A percentile compares a stretch with the other conserved stretches of the same genome.
phyloP scores from a whole-genome alignment of 805 yeast species.

The Ogataea polymorpha region DNA sequence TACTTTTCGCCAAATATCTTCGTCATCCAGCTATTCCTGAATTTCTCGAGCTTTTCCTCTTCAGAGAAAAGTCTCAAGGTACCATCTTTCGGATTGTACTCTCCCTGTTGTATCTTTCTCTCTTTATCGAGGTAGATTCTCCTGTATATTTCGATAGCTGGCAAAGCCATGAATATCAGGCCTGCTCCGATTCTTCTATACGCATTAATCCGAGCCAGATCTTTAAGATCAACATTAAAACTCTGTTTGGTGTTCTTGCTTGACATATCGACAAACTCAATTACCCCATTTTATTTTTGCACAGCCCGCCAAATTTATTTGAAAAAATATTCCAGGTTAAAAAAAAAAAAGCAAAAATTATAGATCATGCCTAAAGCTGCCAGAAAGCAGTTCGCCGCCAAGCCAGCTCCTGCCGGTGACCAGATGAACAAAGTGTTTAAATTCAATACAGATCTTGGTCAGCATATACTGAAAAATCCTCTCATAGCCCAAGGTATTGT shows the following conservation, averaged over 20 bases:
- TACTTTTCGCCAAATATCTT: constrained; percentile 42
- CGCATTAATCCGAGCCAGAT: constrained; percentile 24
- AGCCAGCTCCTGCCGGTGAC: constrained; percentile 55
- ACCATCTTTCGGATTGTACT: constrained; percentile 41
- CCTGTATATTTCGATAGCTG: constrained; percentile 32
- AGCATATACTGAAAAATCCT: constrained; percentile 94
- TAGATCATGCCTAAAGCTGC: constrained; percentile 57
- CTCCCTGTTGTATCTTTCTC: constrained; percentile 45
- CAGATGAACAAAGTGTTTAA: constrained; percentile 85
- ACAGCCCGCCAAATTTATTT: constrained; percentile 13
- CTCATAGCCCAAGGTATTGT: constrained; percentile 97
- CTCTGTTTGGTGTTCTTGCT: neutral
- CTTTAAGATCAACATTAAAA: constrained; percentile 15
- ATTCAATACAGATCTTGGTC: constrained; percentile 95
- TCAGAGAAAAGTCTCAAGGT: constrained; percentile 41
- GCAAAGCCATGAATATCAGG: constrained; percentile 26
- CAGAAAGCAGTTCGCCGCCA: constrained; percentile 57
- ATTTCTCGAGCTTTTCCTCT: constrained; percentile 38
- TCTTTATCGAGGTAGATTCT: constrained; percentile 39
- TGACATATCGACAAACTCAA: neutral
- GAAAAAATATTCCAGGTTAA: constrained; percentile 46
- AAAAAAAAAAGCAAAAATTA: constrained; percentile 10
- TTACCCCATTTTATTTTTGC: constrained; percentile 11
- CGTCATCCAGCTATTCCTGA: constrained; percentile 38
- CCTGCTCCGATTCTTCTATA: constrained; percentile 34